Percentiles rank a stretch among this genome's conserved stretches.
These are phyloP conservation scores for Salmacisia buchloeana DNA, from an alignment of 1,284 basidiomycete genomes.

Conservation along the genomic window DNA sequence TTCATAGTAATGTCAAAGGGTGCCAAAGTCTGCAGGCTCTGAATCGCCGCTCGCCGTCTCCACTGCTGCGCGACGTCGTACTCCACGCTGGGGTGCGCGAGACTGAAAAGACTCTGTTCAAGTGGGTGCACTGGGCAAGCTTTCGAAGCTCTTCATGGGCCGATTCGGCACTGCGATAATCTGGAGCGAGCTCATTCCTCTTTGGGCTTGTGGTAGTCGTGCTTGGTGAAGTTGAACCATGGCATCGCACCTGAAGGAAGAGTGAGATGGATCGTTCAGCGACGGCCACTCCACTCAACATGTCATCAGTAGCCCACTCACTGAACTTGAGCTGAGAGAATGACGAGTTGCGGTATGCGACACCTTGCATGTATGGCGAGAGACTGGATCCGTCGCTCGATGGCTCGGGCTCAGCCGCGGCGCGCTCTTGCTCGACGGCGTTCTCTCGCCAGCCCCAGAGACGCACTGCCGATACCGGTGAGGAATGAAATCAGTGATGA, in stretches of 20 bases:
- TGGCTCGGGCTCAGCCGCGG: slow-evolving; percentile 31
- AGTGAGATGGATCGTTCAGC: not conserved
- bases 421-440: slow-evolving; percentile 48
- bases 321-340: slow-evolving; percentile 64
- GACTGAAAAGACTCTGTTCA: too few species aligned
- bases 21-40: too few species aligned
- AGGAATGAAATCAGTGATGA: slow-evolving; percentile 11
- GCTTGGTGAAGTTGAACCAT: slow-evolving; percentile 50
- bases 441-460: slow-evolving; percentile 98
- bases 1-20: too few species aligned
- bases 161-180: too few species aligned
- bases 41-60: too few species aligned
- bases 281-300: not conserved
- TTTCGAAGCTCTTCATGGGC: too few species aligned
- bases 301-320: slow-evolving; percentile 18
- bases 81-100: too few species aligned
- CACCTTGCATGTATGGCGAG: slow-evolving; percentile 78
- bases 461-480: slow-evolving; percentile 61
- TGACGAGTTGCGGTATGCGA: slow-evolving; percentile 83
- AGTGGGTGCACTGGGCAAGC: too few species aligned
- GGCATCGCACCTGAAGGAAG: slow-evolving; percentile 34
- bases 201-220: slow-evolving; percentile 36
- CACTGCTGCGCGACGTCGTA: too few species aligned
- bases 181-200: not conserved
- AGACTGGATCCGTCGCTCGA: slow-evolving; percentile 73